Conservation (phyloP, 164 flowering plant species). For the Aristolochia fimbriata region DNA sequence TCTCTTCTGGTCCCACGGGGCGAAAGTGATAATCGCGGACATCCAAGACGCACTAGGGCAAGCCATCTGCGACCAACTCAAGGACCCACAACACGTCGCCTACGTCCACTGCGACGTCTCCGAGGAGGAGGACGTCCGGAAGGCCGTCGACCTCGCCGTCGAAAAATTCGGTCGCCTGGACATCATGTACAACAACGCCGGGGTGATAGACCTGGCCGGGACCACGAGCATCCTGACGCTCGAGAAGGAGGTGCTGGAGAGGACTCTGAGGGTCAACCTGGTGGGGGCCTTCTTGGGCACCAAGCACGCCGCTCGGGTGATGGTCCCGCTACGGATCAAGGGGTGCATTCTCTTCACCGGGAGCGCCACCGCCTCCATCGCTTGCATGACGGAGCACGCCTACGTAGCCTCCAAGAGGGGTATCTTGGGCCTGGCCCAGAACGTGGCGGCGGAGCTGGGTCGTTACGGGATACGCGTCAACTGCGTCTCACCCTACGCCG, state of each 20-base stretch:
- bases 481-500: conserved; percentile 4
- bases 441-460: conserved; percentile 12
- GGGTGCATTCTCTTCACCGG: background rate
- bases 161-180: no score
- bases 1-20: no score
- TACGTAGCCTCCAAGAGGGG: conserved; percentile 9
- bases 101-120: no score
- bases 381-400: conserved; percentile 3
- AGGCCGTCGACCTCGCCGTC: no score
- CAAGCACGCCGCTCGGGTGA: conserved; percentile 13
- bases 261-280: background rate
- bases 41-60: no score
- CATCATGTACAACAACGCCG: no score
- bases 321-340: background rate
- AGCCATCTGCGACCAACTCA: no score
- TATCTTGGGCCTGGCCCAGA: conserved; percentile 7
- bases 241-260: background rate
- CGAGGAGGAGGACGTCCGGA: no score
- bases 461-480: conserved; percentile 15
- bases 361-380: background rate
- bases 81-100: no score
- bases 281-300: conserved; percentile 21
- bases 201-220: no score
- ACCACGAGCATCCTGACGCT: no score
- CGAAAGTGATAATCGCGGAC: no score